Evolutionary conservation across 2,329 filamentous ascomycete genomes (phyloP).

Genomic region (Biscogniauxia sp.): DNA sequence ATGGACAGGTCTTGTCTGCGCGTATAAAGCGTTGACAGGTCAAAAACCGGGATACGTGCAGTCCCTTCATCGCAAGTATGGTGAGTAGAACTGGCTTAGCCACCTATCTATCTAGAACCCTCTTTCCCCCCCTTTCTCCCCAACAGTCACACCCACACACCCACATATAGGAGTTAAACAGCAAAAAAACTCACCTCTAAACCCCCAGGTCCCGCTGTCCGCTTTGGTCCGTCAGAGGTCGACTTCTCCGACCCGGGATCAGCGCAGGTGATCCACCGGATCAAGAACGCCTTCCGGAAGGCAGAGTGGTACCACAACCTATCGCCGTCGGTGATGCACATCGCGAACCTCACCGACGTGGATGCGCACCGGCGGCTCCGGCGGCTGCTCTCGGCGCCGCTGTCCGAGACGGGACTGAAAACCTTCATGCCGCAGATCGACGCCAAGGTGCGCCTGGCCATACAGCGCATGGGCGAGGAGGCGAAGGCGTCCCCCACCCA

Average conservation of each 20-base stretch:
- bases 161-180: neutral
- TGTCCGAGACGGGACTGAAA: slow-evolving; percentile 37
- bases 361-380: slow-evolving; percentile 38
- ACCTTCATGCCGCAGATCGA: slow-evolving; percentile 33
- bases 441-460: slow-evolving; percentile 36
- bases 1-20: slow-evolving; percentile 12
- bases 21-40: slow-evolving; percentile 12
- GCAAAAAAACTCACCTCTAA: neutral
- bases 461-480: slow-evolving; percentile 45
- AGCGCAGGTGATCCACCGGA: slow-evolving; percentile 21
- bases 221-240: slow-evolving; percentile 26
- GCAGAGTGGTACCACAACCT: slow-evolving; percentile 19
- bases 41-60: slow-evolving; percentile 20
- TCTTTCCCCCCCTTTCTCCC: no score
- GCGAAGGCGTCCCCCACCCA: slow-evolving; percentile 27
- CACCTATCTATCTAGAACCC: no score
- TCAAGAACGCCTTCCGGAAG: slow-evolving; percentile 28
- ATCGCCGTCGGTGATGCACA: slow-evolving; percentile 17
- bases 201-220: slow-evolving; percentile 28
- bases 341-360: slow-evolving; percentile 42
- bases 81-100: slow-evolving; percentile 6
- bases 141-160: no score
- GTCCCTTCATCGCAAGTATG: slow-evolving; percentile 28
- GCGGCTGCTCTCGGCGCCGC: slow-evolving; percentile 39
- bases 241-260: slow-evolving; percentile 22